phyloP scores from a whole-genome alignment of 2,329 filamentous ascomycete genomes.

The Talaromyces atroroseus region DNA sequence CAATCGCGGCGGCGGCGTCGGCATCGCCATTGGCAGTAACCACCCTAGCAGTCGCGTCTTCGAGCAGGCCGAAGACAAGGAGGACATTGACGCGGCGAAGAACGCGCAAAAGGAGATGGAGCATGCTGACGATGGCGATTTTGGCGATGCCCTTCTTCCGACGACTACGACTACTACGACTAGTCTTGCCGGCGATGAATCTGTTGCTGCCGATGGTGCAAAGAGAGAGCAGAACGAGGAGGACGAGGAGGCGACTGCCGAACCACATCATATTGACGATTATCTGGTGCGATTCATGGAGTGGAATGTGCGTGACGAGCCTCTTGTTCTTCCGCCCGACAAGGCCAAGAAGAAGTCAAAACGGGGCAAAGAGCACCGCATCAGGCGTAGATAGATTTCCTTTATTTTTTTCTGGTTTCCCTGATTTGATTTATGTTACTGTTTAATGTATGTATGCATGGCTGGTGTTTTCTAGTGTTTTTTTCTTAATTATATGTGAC shows the following conservation, averaged over 20 bases:
- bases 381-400: conserved; percentile 30
- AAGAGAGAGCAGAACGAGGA: conserved; percentile 29
- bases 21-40: neutral
- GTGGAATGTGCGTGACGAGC: conserved; percentile 48
- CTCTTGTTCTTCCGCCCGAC: conserved; percentile 43
- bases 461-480: neutral
- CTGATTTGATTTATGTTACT: conserved; percentile 2
- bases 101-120: conserved; percentile 82
- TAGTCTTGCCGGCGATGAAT: neutral
- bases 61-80: conserved; percentile 78
- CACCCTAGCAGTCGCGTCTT: conserved; percentile 52
- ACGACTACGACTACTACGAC: neutral
- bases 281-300: conserved; percentile 69
- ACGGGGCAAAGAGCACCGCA: conserved; percentile 43
- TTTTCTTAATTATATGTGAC: neutral
- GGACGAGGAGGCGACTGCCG: conserved; percentile 23
- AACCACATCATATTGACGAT: conserved; percentile 62
- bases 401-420: neutral
- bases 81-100: conserved; percentile 83
- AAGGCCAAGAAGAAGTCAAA: conserved; percentile 46
- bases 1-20: conserved; percentile 53
- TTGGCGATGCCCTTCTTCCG: conserved; percentile 54
- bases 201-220: conserved; percentile 26
- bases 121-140: conserved; percentile 78
- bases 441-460: neutral